phyloP scores from a whole-genome alignment of 2,329 filamentous ascomycete genomes.

The Colletotrichum caudatum region DNA sequence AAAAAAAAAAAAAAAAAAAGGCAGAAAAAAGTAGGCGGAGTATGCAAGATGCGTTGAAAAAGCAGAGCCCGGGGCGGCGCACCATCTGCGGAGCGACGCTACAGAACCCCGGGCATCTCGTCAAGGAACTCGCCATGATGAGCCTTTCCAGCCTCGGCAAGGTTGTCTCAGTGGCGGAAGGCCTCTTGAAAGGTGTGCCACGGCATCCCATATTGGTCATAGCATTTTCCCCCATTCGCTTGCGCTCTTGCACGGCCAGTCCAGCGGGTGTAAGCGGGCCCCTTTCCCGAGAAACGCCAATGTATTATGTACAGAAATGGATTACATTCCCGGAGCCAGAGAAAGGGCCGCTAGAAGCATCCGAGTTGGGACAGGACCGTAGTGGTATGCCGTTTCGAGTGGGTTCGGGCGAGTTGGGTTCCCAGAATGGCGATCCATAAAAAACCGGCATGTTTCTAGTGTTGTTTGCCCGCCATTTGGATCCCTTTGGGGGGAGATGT shows the following conservation, averaged over 20 bases:
- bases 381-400: conserved; percentile 29
- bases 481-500: conserved; percentile 23
- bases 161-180: conserved; percentile 30
- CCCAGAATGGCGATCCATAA: conserved; percentile 29
- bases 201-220: conserved; percentile 14
- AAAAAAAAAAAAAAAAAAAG: too few relatives aligned
- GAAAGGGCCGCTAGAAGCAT: neutral
- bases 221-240: conserved; percentile 2
- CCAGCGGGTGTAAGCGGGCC: conserved; percentile 12
- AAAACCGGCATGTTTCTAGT: conserved; percentile 21
- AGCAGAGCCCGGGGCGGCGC: neutral
- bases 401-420: conserved; percentile 27
- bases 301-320: conserved; percentile 22
- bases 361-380: conserved; percentile 20
- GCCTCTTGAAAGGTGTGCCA: neutral
- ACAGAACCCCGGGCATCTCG: neutral
- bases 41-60: neutral
- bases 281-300: conserved; percentile 2
- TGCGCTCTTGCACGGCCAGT: conserved; percentile 12
- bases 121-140: neutral
- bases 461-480: conserved; percentile 4
- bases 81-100: conserved; percentile 14
- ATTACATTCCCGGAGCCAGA: conserved; percentile 12
- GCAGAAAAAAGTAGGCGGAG: neutral
- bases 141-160: conserved; percentile 18